phyloP scores from a whole-genome alignment of 768 basidiomycete genomes.

The Russula olivacea region DNA sequence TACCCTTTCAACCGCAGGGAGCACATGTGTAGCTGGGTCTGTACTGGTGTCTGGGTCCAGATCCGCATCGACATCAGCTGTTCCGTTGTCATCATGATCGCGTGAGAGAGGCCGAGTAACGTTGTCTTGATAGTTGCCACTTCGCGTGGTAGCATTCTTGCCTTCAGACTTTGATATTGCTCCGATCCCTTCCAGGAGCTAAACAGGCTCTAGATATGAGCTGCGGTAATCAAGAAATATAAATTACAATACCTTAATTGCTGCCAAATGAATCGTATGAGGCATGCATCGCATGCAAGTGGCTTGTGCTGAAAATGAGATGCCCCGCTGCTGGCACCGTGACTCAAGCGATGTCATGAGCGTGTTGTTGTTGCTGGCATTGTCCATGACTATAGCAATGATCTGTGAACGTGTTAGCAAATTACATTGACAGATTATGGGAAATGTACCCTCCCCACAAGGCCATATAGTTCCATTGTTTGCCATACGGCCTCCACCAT shows the following conservation, averaged over 20 bases:
- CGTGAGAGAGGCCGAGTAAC: neutral
- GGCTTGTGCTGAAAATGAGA: neutral
- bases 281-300: neutral
- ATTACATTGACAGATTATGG: neutral
- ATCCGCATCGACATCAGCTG: neutral
- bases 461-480: neutral
- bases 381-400: neutral
- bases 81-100: neutral
- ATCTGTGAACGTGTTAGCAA: neutral
- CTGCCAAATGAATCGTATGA: neutral
- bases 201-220: too few species aligned
- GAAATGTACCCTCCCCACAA: neutral
- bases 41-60: neutral
- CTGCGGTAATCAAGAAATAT: too few species aligned
- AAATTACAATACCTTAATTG: neutral
- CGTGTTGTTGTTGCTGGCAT: neutral
- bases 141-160: neutral
- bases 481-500: neutral
- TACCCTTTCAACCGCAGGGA: neutral
- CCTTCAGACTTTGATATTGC: neutral
- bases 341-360: neutral
- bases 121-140: neutral
- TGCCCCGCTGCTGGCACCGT: neutral
- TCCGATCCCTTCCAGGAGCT: too few species aligned
- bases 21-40: neutral